phyloP scores from a whole-genome alignment of 2,329 filamentous ascomycete genomes.

The Penicillium sp. region DNA sequence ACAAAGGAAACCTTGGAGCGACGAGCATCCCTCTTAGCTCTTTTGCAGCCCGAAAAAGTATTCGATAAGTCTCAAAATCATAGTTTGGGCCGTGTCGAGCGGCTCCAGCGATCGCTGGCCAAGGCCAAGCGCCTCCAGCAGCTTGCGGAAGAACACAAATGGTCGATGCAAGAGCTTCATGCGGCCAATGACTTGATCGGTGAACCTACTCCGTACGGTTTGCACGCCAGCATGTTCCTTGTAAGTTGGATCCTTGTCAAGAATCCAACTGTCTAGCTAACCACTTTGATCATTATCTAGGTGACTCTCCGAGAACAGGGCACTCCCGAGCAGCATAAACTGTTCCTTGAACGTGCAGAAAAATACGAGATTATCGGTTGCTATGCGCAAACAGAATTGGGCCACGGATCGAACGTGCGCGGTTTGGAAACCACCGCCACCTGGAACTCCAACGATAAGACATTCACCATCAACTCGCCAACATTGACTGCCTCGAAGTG shows the following conservation, averaged over 20 bases:
- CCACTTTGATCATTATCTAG: constrained; percentile 31
- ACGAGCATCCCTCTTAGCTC: constrained; percentile 58
- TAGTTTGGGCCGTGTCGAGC: constrained; percentile 66
- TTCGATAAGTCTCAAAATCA: constrained; percentile 80
- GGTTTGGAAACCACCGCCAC: constrained; percentile 70
- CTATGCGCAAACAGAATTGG: constrained; percentile 77
- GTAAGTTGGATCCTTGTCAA: constrained; percentile 34
- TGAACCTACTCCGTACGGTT: constrained; percentile 70
- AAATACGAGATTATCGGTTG: constrained; percentile 73
- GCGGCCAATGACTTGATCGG: constrained; percentile 66
- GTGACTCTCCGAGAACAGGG: constrained; percentile 69
- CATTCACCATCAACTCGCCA: constrained; percentile 71
- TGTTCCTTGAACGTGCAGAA: constrained; percentile 66
- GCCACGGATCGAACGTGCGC: constrained; percentile 73
- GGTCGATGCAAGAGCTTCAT: constrained; percentile 62
- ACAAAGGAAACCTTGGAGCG: constrained; percentile 62
- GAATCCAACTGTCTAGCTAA: constrained; percentile 7
- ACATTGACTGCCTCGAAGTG: constrained; percentile 74
- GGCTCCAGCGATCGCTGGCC: constrained; percentile 66
- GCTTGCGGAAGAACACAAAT: constrained; percentile 64
- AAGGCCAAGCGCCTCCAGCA: constrained; percentile 68
- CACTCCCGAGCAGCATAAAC: constrained; percentile 68
- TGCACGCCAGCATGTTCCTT: constrained; percentile 70
- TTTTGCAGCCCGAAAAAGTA: constrained; percentile 65
- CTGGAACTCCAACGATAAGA: constrained; percentile 71